Evolutionary conservation across 2,329 filamentous ascomycete genomes (phyloP), one percentile per base, ranked within the genome.

Genomic region (Apiospora malaysiana): DNA sequence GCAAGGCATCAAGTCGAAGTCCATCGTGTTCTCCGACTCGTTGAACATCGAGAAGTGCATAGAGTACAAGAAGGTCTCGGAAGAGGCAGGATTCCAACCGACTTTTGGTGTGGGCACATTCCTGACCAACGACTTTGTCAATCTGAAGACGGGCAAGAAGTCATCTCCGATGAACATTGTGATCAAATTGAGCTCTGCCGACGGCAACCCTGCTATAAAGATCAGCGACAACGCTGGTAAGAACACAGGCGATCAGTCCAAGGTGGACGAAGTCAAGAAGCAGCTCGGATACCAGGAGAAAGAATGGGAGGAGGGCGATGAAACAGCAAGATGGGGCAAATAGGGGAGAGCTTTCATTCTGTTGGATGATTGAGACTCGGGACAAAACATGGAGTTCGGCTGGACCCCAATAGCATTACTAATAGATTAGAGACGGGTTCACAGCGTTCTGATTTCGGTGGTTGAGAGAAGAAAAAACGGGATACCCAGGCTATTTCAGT

Each of bases 51-150:
- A 98, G 47, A 89, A 92, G 70, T 98, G 95, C 79, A 85, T 98
- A 68, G 90, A 97, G 80, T 99, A 98, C 84, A 97, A 97, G 85
- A 84, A 89, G 71, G 88, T 94, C 40, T 92, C 95, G 0, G 94
- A 98, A 75, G 88, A 90, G 49, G 89, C 91, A 18, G 93, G 93
- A 1, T 95, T 99, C 81, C 89, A 91, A 72, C 92, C 95, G 16
- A 93, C 92, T 0, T 99, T 99, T 83, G 96, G 96, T 72, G 93
- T 99, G 0, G 96, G 96, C 5, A 99, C 96, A 0, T 98, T 94
- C 82, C 87, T 99, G 77, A 99, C 96, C 4, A 98, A 99, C 78
- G 96, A 99, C 81, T 99, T 96, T 80, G 84, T 84, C n/a, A 89
- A 92, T 74, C 84, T 88, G 72, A 90, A 86, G 46, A 93, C 91